Conservation (phyloP, 2,329 filamentous ascomycete genomes). For the Zelopaecilomyces penicillatus region DNA sequence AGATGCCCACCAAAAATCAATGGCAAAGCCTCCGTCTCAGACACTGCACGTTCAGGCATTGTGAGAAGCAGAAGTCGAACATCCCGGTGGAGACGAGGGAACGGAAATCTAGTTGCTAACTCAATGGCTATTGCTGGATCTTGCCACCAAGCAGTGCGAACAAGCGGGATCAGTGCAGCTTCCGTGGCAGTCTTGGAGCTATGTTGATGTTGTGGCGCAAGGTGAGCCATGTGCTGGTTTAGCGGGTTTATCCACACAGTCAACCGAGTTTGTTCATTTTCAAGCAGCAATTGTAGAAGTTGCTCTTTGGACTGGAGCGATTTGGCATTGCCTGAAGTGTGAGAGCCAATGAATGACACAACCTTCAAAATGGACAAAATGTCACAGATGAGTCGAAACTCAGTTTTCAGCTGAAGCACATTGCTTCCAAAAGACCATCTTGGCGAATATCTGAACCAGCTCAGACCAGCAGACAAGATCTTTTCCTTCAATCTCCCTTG, state of each 20-base stretch:
- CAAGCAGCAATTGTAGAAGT: constrained; percentile 69
- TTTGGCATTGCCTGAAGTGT: constrained; percentile 46
- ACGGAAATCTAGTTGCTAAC: constrained; percentile 70
- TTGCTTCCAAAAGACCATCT: constrained; percentile 96
- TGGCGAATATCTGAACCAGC: constrained; percentile 78
- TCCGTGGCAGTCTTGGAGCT: constrained; percentile 30
- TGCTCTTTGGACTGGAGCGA: constrained; percentile 72
- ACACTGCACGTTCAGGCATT: constrained; percentile 73
- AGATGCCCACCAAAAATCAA: constrained; percentile 70
- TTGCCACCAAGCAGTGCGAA: constrained; percentile 81
- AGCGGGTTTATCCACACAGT: constrained; percentile 86
- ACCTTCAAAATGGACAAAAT: constrained; percentile 59
- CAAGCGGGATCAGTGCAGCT: constrained; percentile 50
- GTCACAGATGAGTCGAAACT: constrained; percentile 73
- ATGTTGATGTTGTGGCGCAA: constrained; percentile 33
- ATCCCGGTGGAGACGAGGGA: constrained; percentile 61
- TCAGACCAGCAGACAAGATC: constrained; percentile 74
- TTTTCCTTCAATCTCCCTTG: constrained; percentile 84
- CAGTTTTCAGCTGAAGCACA: constrained; percentile 84
- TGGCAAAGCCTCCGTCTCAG: constrained; percentile 74
- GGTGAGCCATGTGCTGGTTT: constrained; percentile 40
- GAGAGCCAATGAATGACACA: constrained; percentile 51
- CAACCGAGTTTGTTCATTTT: constrained; percentile 76
- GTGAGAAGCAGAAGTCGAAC: constrained; percentile 73
- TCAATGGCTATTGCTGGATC: constrained; percentile 82